These are phyloP conservation scores for Aureobasidium sp. DNA, from an alignment of 2,329 filamentous ascomycete genomes.

Conservation along the genomic window DNA sequence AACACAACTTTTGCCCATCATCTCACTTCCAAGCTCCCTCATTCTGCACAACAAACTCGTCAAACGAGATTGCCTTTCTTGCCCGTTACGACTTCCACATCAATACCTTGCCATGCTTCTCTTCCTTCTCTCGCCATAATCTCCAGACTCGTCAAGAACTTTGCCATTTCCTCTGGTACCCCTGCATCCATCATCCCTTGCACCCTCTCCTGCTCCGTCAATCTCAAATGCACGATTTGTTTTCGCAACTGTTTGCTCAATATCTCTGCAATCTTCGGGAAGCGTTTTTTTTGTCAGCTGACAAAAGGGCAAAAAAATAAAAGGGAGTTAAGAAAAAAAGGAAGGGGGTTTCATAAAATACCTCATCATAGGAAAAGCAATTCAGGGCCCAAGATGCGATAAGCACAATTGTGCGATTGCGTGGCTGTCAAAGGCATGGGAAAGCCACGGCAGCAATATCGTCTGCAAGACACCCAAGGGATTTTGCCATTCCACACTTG, in stretches of 20 bases:
- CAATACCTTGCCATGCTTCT: not conserved
- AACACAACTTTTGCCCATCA: too few species aligned
- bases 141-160: not conserved
- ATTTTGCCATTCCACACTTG: not conserved
- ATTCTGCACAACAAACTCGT: not conserved
- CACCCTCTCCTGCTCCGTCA: not conserved
- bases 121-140: not conserved
- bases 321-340: not conserved
- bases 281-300: too few species aligned
- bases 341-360: not conserved
- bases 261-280: not conserved
- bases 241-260: not conserved
- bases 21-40: not conserved
- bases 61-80: not conserved
- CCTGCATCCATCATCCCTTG: not conserved
- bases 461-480: not conserved
- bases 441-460: not conserved
- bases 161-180: not conserved
- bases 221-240: not conserved
- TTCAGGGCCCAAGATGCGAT: not conserved
- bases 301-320: too few species aligned
- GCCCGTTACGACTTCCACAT: not conserved
- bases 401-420: not conserved
- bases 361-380: not conserved
- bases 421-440: not conserved